Evolutionary conservation across 2,329 filamentous ascomycete genomes (phyloP).

Genomic region (Pezicula radicicola): DNA sequence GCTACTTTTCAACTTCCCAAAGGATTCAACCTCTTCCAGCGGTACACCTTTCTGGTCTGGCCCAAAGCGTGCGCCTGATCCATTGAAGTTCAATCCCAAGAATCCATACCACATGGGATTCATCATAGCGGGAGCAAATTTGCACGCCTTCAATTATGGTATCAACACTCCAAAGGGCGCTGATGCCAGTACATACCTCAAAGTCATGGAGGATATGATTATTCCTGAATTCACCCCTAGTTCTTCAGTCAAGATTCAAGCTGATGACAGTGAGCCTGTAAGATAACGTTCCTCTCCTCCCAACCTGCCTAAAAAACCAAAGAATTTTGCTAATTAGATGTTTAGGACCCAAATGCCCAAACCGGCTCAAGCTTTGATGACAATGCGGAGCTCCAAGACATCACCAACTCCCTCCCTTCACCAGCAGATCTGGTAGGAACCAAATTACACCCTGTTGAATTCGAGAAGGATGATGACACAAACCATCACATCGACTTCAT

Average conservation of each 20-base stretch:
- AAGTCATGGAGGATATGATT: constrained; percentile 87
- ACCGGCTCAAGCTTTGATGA: constrained; percentile 60
- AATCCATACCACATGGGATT: constrained; percentile 88
- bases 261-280: constrained; percentile 86
- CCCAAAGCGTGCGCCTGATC: constrained; percentile 91
- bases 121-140: constrained; percentile 81
- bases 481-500: constrained; percentile 99
- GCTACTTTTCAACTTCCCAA: constrained; percentile 94
- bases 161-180: constrained; percentile 76
- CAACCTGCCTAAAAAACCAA: not conserved
- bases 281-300: constrained; percentile 27
- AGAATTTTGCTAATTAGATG: constrained; percentile 18
- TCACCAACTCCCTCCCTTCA: constrained; percentile 70
- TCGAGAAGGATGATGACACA: constrained; percentile 97
- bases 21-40: constrained; percentile 82
- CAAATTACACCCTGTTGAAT: constrained; percentile 88
- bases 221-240: constrained; percentile 93
- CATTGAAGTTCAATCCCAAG: constrained; percentile 81
- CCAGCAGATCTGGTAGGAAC: constrained; percentile 82
- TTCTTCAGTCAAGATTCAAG: constrained; percentile 92
- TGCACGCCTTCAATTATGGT: constrained; percentile 97
- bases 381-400: constrained; percentile 68
- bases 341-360: constrained; percentile 69
- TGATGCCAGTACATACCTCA: constrained; percentile 69
- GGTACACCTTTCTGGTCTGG: constrained; percentile 97